Conservation (phyloP, 306 rosid species). For the Ormosia emarginata region DNA sequence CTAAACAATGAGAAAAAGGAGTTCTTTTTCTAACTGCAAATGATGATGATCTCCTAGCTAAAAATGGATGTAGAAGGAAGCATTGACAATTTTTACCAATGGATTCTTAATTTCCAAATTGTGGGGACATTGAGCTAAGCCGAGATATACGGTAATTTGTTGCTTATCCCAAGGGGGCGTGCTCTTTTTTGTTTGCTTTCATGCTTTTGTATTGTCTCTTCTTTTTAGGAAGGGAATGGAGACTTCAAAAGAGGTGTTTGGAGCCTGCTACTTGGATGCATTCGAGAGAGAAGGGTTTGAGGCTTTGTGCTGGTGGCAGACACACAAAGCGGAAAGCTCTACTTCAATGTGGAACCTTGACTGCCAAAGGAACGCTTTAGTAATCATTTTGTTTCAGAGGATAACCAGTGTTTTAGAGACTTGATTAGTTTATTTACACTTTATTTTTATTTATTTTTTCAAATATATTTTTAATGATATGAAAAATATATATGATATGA, state of each 20-base stretch:
- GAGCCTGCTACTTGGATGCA: conserved; percentile 31
- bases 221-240: conserved; percentile 44
- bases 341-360: conserved; percentile 29
- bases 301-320: conserved; percentile 57
- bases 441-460: background rate
- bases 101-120: conserved; percentile 40
- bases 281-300: conserved; percentile 5
- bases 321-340: conserved; percentile 48
- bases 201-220: conserved; percentile 29
- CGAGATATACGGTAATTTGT: conserved; percentile 35
- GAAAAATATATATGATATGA: background rate
- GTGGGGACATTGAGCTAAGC: conserved; percentile 54
- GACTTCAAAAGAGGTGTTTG: conserved; percentile 24
- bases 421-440: background rate
- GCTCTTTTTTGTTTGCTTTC: conserved; percentile 27
- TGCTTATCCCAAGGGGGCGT: conserved; percentile 31
- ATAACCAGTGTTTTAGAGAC: background rate
- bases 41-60: conserved; percentile 33
- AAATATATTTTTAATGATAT: background rate
- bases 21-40: conserved; percentile 12
- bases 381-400: conserved; percentile 31
- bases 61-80: conserved; percentile 24
- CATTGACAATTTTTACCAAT: conserved; percentile 33
- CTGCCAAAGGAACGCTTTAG: conserved; percentile 18
- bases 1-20: conserved; percentile 29